Conservation (phyloP, 192 early-diverging fungal species). For the Backusella circina region DNA sequence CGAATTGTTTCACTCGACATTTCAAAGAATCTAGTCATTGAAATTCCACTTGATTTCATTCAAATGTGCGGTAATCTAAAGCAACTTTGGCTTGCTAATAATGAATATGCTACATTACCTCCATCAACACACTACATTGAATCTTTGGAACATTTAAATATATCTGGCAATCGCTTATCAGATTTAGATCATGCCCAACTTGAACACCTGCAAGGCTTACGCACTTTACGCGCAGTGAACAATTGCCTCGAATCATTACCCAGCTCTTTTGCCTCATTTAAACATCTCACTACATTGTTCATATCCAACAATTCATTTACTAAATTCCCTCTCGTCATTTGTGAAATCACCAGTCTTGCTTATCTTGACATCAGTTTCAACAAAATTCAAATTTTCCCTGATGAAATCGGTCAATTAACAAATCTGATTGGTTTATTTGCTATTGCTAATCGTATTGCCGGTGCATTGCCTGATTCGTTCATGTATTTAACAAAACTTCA, state of each 20-base stretch:
- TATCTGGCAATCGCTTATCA: constrained; percentile 73
- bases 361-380: constrained; percentile 83
- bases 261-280: constrained; percentile 53
- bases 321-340: constrained; percentile 63
- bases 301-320: constrained; percentile 81
- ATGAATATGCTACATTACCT: constrained; percentile 67
- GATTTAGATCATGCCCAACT: constrained; percentile 65
- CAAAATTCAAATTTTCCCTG: constrained; percentile 70
- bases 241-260: constrained; percentile 76
- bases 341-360: constrained; percentile 52
- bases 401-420: constrained; percentile 63
- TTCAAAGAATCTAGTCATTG: constrained; percentile 76
- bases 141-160: constrained; percentile 69
- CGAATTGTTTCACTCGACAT: constrained; percentile 77
- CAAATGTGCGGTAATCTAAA: constrained; percentile 67
- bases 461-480: constrained; percentile 62
- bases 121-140: constrained; percentile 58
- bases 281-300: constrained; percentile 58
- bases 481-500: constrained; percentile 52
- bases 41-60: constrained; percentile 80
- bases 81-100: constrained; percentile 66
- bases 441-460: constrained; percentile 76
- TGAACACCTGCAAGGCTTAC: constrained; percentile 54
- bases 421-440: constrained; percentile 58
- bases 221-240: constrained; percentile 62